These are phyloP conservation scores for Penicillium sp. DNA, from an alignment of 2,329 filamentous ascomycete genomes.

Conservation along the genomic window DNA sequence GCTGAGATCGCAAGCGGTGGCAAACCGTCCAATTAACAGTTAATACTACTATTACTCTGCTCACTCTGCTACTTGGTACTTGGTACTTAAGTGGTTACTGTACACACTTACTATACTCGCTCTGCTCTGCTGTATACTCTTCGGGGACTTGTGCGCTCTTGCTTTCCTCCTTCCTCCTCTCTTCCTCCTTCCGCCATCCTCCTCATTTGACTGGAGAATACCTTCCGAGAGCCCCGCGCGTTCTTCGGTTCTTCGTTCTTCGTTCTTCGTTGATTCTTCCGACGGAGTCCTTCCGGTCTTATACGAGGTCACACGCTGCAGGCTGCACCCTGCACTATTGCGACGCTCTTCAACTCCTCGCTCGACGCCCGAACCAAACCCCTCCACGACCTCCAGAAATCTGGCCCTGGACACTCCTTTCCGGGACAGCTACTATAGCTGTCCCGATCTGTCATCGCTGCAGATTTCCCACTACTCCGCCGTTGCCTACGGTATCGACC, in stretches of 20 bases:
- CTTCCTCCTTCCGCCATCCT: background rate
- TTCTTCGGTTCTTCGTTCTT: too few relatives aligned
- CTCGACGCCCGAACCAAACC: conserved; percentile 24
- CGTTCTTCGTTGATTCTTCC: background rate
- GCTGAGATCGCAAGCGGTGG: too few relatives aligned
- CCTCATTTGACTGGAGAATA: background rate
- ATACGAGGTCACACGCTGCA: conserved; percentile 22
- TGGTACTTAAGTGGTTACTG: too few relatives aligned
- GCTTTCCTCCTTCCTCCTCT: too few relatives aligned
- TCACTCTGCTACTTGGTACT: too few relatives aligned
- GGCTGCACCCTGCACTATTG: conserved; percentile 22
- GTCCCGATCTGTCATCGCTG: conserved; percentile 47
- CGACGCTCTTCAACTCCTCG: conserved; percentile 18
- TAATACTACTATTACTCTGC: too few relatives aligned
- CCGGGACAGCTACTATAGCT: conserved; percentile 49
- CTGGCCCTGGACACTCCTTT: conserved; percentile 45
- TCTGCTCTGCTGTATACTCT: too few relatives aligned
- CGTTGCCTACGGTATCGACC: conserved; percentile 29
- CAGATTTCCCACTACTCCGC: conserved; percentile 30
- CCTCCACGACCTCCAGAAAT: conserved; percentile 37
- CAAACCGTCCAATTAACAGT: too few relatives aligned
- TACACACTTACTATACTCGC: too few relatives aligned
- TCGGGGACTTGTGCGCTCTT: too few relatives aligned
- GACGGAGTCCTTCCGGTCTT: conserved; percentile 6
- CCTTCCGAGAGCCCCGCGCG: background rate